These are phyloP conservation scores for Suhomyces sp. DNA, from an alignment of 805 yeast genomes.

Conservation along the genomic window DNA sequence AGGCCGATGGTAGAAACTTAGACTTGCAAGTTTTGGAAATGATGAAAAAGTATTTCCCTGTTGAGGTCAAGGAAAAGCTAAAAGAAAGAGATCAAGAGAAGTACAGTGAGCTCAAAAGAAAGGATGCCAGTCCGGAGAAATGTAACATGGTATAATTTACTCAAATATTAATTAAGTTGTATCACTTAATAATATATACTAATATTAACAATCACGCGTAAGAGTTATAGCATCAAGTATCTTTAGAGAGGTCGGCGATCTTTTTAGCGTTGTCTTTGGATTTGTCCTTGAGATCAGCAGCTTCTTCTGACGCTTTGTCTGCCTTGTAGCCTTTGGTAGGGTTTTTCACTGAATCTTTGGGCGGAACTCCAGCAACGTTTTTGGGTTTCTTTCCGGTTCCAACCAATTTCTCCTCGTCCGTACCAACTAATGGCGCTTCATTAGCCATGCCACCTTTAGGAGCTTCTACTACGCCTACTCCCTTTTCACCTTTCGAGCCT, in stretches of 20 bases:
- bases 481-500: constrained; percentile 38
- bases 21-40: constrained; percentile 52
- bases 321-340: constrained; percentile 12
- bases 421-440: constrained; percentile 43
- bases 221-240: not conserved
- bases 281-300: not conserved
- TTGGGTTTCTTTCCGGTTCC: constrained; percentile 17
- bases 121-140: constrained; percentile 12
- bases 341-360: not conserved
- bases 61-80: constrained; percentile 61
- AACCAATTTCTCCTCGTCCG: constrained; percentile 30
- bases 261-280: not conserved
- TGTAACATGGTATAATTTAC: constrained; percentile 14
- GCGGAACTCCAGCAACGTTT: not conserved
- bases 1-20: constrained; percentile 59
- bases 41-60: constrained; percentile 61
- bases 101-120: constrained; percentile 29
- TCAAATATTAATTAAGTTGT: not conserved
- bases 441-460: constrained; percentile 48
- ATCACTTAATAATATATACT: not conserved
- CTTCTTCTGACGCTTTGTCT: constrained; percentile 5
- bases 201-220: not conserved
- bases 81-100: constrained; percentile 46
- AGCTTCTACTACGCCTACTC: constrained; percentile 40
- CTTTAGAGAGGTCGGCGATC: constrained; percentile 1